Base-by-base conservation (phyloP, 495 filamentous ascomycete genomes). In the Neurospora sp. region DNA sequence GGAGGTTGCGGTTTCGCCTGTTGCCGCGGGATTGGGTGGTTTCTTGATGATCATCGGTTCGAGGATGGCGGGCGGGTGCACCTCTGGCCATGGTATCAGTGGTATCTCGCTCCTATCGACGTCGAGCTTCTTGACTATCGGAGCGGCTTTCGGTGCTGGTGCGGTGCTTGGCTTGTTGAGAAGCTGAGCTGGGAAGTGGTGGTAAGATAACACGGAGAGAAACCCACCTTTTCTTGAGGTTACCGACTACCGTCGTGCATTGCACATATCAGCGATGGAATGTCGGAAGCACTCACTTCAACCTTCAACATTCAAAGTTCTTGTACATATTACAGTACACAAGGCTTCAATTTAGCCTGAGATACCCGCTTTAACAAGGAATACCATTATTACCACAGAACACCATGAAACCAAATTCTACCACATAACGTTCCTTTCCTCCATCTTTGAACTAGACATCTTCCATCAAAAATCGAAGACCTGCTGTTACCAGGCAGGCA, bases 61-160 rank as follows among this genome's bases (percentile, higher is more conserved):
- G 37, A 78, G 87, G 70, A 80, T 89, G 62, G 88, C 83, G 0
- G 88, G 88, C 5, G 88, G 88, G 3, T 90, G 88, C 73, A 89
- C 88, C 0, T 88, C 85, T 31, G 88, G 88, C 0, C 88, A 90
- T 75, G 88, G 88, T 2, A 88, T 90, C 73, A 88, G 83, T 38
- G 88, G 88, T 5, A 82, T 89, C 69, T 82, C 84, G 38, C 76
- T 85, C 75, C 74, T 89, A 7, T 86, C 85, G 0, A 76, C 85
- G 24, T 82, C 84, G 2, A 89, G 88, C 77, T 79, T 88, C 71
- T 71, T 90, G 19, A 86, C 84, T 1, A 83, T 88, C 7, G 85
- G 76, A 6, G 73, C 83, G 1, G 84, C 85, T 73, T 88, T 90
- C 80, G 83, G 70, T 4, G 83, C 80, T 4, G 88, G 86, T 13